A percentile compares a stretch with the other conserved stretches of the same genome.
Conservation (phyloP, 495 filamentous ascomycete species). For the Neurospora sp. region DNA sequence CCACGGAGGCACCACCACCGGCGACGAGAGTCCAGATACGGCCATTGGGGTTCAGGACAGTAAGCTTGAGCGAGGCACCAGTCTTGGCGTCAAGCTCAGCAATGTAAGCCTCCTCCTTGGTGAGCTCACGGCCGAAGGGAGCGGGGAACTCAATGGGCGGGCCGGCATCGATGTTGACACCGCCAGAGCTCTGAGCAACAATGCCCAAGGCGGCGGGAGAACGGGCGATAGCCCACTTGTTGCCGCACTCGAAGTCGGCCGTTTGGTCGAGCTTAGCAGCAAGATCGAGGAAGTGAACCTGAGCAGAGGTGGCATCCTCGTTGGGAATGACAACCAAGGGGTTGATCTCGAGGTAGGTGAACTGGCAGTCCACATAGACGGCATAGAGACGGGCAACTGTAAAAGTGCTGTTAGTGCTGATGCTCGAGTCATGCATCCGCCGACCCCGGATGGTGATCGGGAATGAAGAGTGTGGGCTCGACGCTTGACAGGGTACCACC, state of each 20-base stretch:
- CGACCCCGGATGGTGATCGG: background rate
- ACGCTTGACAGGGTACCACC: background rate
- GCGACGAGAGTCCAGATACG: slow-evolving; percentile 97
- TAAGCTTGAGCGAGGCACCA: slow-evolving; percentile 95
- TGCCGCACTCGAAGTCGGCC: slow-evolving; percentile 97
- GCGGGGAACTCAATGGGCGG: slow-evolving; percentile 98
- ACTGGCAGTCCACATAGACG: slow-evolving; percentile 99
- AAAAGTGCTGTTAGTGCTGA: background rate
- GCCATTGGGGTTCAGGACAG: slow-evolving; percentile 81
- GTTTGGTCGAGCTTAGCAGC: slow-evolving; percentile 99
- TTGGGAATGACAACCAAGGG: slow-evolving; percentile 97
- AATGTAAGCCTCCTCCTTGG: slow-evolving; percentile 98
- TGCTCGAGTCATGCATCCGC: background rate
- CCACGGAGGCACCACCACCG: slow-evolving; percentile 98
- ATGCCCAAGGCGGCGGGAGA: slow-evolving; percentile 80
- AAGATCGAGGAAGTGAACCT: slow-evolving; percentile 96
- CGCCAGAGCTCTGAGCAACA: slow-evolving; percentile 46
- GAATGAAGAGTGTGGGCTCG: background rate
- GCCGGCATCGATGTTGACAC: slow-evolving; percentile 91
- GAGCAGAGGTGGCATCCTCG: slow-evolving; percentile 76
- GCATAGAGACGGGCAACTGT: slow-evolving; percentile 58
- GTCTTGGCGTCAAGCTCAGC: slow-evolving; percentile 98
- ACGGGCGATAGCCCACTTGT: slow-evolving; percentile 95
- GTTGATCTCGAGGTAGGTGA: slow-evolving; percentile 99
- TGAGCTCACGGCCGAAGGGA: slow-evolving; percentile 94